Base-by-base conservation (phyloP, 352 stramenopile species). In the Pythium vanterpoolii region DNA sequence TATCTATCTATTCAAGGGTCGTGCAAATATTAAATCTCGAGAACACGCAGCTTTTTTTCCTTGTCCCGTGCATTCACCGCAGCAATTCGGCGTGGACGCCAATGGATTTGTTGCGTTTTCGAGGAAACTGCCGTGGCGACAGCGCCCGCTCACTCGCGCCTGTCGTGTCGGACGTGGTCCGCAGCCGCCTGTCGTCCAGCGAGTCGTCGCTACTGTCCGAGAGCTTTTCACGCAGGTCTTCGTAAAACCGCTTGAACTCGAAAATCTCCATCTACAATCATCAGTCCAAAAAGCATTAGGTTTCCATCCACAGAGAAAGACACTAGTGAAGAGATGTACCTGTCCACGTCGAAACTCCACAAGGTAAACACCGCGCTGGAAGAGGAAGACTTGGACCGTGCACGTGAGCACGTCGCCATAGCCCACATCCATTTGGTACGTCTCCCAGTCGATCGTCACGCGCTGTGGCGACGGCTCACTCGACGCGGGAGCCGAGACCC, bases 191-290 rank as follows among this genome's bases (percentile, higher is more conserved):
- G 23, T 64, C 46, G 4, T 44, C n/a, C 4, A 28, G 24, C 34
- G 48, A 60, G 4, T 60, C 10, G 11, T 84, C 71, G 39, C 80
- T 73, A 34, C 72, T 70, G 63, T 84, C 73, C 7, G 77, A 76
- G 28, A 94, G 74, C 26, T 81, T 74, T 13, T 71, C 69, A 33
- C 81, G 83, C 18, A 94, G 79, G 33, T 88, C 79, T 60, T 94
- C 77, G 62, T 92, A 94, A 54, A 93, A 94, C 43, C 85, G 79
- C 62, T 95, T 93, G 64, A 95, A 95, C 60, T 89, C 71, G 56
- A 95, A 95, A 48, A 93, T 91, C 61, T 95, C 85, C 13, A 93
- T 64, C 83, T 94, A 58, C 1, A 34, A 4, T 38, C n/a, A 26
- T 19, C 23, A 14, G 4, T n/a, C 26, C 46, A 50, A 34, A 7